These are phyloP conservation scores for Leccinellum rugosiceps DNA, from an alignment of 768 basidiomycete genomes.

Conservation along the genomic window DNA sequence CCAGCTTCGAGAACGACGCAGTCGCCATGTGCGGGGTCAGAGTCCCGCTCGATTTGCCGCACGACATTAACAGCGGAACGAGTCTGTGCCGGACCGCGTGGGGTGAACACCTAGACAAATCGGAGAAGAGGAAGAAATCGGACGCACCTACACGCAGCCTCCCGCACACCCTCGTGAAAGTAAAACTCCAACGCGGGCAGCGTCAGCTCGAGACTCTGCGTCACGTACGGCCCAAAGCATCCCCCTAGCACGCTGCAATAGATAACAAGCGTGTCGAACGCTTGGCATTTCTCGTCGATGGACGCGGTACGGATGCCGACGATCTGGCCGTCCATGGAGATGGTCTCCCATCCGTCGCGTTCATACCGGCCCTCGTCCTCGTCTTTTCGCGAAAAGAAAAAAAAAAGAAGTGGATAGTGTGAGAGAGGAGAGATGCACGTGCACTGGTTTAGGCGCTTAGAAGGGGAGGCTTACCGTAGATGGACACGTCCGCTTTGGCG, in stretches of 20 bases:
- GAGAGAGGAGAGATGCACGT: neutral
- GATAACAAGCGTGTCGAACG: slow-evolving; percentile 83
- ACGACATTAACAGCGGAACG: slow-evolving; percentile 64
- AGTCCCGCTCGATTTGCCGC: slow-evolving; percentile 62
- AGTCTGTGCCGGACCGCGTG: slow-evolving; percentile 56
- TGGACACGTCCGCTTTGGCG: slow-evolving; percentile 75
- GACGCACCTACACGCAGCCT: slow-evolving; percentile 70
- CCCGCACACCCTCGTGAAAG: slow-evolving; percentile 83
- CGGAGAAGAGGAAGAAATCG: neutral
- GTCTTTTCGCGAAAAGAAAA: slow-evolving; percentile 37
- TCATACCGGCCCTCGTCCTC: slow-evolving; percentile 53
- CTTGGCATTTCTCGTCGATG: slow-evolving; percentile 85
- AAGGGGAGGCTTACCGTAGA: slow-evolving; percentile 61
- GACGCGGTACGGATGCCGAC: slow-evolving; percentile 76
- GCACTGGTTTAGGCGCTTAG: neutral
- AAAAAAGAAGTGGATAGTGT: neutral
- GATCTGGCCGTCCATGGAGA: slow-evolving; percentile 72
- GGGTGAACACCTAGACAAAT: too few species aligned
- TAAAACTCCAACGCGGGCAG: slow-evolving; percentile 70
- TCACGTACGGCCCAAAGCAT: slow-evolving; percentile 68
- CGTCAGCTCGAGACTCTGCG: slow-evolving; percentile 68
- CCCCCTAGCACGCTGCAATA: slow-evolving; percentile 68
- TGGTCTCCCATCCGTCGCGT: slow-evolving; percentile 76
- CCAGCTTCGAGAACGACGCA: slow-evolving; percentile 63
- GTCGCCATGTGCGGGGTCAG: slow-evolving; percentile 67